A percentile compares a stretch with the other conserved stretches of the same genome.
These are phyloP conservation scores for Camelina sativa DNA, from an alignment of 345 rosid genomes.

Conservation along the genomic window DNA sequence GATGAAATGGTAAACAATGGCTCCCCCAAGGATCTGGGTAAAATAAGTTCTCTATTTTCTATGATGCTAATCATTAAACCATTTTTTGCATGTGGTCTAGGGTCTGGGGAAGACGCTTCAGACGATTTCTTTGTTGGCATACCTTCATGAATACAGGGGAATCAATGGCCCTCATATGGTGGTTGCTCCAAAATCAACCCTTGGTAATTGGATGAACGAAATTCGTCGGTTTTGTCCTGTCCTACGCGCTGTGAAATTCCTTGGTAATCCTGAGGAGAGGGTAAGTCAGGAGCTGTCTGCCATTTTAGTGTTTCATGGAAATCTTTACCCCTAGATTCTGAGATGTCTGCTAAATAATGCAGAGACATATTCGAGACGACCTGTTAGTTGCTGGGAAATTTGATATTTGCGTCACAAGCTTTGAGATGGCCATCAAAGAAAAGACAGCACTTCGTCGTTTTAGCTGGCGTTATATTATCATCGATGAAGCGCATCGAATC, in stretches of 20 bases:
- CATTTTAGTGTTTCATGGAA: constrained; percentile 17
- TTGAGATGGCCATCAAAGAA: constrained; percentile 99
- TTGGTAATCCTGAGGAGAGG: constrained; percentile 98
- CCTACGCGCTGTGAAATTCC: constrained; percentile 91
- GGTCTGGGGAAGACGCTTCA: constrained; percentile 99
- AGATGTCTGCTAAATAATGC: constrained; percentile 34
- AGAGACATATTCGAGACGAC: constrained; percentile 93
- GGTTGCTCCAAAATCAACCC: constrained; percentile 99
- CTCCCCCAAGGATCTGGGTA: not conserved
- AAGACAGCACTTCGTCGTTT: constrained; percentile 86
- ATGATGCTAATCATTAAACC: constrained; percentile 3
- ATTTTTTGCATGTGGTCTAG: constrained; percentile 46
- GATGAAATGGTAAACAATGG: constrained; percentile 80
- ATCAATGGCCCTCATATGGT: constrained; percentile 99
- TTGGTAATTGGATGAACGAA: constrained; percentile 99
- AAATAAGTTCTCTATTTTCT: constrained; percentile 1
- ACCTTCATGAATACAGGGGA: constrained; percentile 93
- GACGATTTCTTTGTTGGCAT: constrained; percentile 92
- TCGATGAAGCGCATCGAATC: constrained; percentile 98
- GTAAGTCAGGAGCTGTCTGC: constrained; percentile 49
- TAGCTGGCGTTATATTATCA: constrained; percentile 97
- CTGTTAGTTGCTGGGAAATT: constrained; percentile 96
- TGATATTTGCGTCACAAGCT: constrained; percentile 98
- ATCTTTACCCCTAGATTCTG: constrained; percentile 2
- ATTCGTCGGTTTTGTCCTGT: constrained; percentile 95